Base-by-base conservation (phyloP, 306 rosid genomes). In the Malus sieversii region DNA sequence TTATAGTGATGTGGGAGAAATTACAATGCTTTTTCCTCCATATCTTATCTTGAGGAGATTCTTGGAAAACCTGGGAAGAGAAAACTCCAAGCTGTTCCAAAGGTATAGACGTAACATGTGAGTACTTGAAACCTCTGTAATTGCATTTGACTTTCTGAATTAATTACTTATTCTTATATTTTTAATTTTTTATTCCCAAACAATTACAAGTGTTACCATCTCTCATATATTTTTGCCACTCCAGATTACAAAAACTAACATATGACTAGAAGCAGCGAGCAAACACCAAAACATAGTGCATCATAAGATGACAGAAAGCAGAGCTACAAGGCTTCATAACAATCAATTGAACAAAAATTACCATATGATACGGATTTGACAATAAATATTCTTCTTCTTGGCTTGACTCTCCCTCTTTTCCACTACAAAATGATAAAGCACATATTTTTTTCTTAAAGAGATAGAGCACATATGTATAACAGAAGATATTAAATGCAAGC, bases 21-120 rank as follows among this genome's bases (percentile, higher is more conserved):
- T 89, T 92, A 95, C 99, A 95, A 48, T 87, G 91, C 32, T 89
- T 95, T 84, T 89, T 88, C 82, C 86, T 95, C 99, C 97, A 86
- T 74, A 85, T 86, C 78, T 87, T 90, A 76, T 95, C 93, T 57
- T 90, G 88, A 1, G 97, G 90, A 82, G 97, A 90, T 57, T 95
- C 99, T 87, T 89, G 99, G 88, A 95, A 89, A 84, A 95, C 92
- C 84, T 92, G 99, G 81, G 99, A 95, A 77, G 99, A 95, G 91
- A 95, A 95, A 83, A 90, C 93, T 85, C 99, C 98, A 84, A 95
- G 99, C 99, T 95, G 91, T 70, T 53, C 79, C 82, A 77, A 84
- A 82, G 83, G 70, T 67, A 74, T 67, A 51, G 32, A 75, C n/a
- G 76, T 35, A 82, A 51, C 35, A 80, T 71, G 84, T 81, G 77